phyloP scores from a whole-genome alignment of 2,329 filamentous ascomycete genomes.

The Reticulascus tulasneorum region DNA sequence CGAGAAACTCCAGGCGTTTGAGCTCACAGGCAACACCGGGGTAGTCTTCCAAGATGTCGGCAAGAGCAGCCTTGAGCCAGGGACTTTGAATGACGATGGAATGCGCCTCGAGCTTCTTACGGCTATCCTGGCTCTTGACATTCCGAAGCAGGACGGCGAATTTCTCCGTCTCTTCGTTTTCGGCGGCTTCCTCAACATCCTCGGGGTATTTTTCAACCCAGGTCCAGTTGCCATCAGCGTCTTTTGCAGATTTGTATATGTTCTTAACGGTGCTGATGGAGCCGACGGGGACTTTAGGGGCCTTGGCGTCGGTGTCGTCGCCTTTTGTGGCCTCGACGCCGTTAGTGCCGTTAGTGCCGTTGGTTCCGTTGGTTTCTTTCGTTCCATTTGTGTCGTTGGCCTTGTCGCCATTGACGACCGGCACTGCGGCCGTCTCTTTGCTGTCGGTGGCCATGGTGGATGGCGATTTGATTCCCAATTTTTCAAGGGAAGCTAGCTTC shows the following conservation, averaged over 20 bases:
- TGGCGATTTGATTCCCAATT: no score
- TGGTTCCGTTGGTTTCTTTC: not conserved
- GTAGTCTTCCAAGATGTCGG: constrained; percentile 52
- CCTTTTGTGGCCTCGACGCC: constrained; percentile 1
- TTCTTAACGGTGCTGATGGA: constrained; percentile 36
- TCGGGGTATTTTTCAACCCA: constrained; percentile 55
- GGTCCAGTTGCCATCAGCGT: constrained; percentile 44
- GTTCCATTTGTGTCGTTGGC: constrained; percentile 3
- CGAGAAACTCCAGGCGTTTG: constrained; percentile 56
- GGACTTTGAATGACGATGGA: constrained; percentile 63
- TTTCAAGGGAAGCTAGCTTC: no score
- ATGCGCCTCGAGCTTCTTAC: constrained; percentile 57
- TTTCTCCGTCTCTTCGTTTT: constrained; percentile 58
- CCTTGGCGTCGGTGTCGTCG: constrained; percentile 5
- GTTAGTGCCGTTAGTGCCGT: not conserved
- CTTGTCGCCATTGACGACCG: no score
- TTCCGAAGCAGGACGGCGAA: constrained; percentile 60
- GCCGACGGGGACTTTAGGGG: constrained; percentile 21
- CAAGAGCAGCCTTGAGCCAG: constrained; percentile 52
- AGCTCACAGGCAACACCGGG: constrained; percentile 57
- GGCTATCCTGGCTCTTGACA: constrained; percentile 52
- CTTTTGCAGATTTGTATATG: constrained; percentile 37
- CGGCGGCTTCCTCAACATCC: constrained; percentile 51
- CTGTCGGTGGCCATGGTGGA: no score
- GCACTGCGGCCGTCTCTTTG: no score